Evolutionary conservation across 345 rosid genomes (phyloP), one percentile per base, ranked within the genome.

Genomic region (Gossypium ekmanianum): DNA sequence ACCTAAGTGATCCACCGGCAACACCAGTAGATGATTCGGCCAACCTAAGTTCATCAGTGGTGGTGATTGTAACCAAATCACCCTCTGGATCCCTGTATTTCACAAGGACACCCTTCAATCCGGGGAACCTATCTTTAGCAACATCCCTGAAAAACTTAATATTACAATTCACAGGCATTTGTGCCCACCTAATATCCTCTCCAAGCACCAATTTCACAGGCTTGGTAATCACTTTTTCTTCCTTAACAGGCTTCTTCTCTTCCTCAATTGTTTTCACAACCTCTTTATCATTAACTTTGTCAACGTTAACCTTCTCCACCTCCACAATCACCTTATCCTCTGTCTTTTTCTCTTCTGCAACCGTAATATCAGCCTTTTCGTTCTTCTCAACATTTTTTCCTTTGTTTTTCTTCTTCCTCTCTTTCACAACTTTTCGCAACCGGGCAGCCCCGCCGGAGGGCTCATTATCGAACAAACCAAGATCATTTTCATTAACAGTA

Each of bases 181-280:
- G 97, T 4, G 99, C 97, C 90, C 89, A 83, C 80, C 99, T 88
- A 61, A 93, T 95, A 78, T 95, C 99, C 76, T 95, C 98, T 73
- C 97, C 98, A 55, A 89, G 81, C 44, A 93, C 94, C 84, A 95
- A 75, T 83, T 95, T 95, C 80, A 87, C 92, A 3, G 91, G 89
- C 87, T 85, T 89, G 1, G 92, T 80, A 61, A 90, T 82, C 10
- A 77, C 81, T 27, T 85, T 83, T 75, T 85, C 90, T 81, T 87
- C 90, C 71, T 85, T 78, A 14, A 86, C 76, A 72, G 79, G 81
- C 76, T 77, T 74, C 78, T 85, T 87, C 66, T 87, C 89, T 70
- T 82, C 86, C 82, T 79, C 82, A 65, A 82, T 67, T 68, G 84
- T 83, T 22, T 90, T 89, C 79, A 80, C 73, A 48, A 87, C 85